A percentile compares a stretch with the other conserved stretches of the same genome.
Conservation (phyloP, 331 rosid genomes). For the Pyrus hybrid region DNA sequence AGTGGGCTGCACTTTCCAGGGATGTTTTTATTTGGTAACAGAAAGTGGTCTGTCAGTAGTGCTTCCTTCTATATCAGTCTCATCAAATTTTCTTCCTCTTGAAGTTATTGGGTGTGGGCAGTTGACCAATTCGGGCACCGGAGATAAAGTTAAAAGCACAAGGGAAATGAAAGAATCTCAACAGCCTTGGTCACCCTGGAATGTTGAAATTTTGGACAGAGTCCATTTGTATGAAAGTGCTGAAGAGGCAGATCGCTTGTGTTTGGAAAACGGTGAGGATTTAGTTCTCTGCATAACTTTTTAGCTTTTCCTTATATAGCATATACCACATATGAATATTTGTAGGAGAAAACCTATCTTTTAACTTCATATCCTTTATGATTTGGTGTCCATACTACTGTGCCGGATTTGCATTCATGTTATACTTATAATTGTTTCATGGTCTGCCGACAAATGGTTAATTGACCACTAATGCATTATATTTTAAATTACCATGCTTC, state of each 20-base stretch:
- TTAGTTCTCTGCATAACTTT: constrained; percentile 5
- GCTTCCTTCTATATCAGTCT: constrained; percentile 64
- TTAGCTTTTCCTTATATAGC: not conserved
- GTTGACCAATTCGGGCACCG: constrained; percentile 30
- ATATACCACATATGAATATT: not conserved
- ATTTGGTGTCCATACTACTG: not conserved
- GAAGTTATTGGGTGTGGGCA: constrained; percentile 50
- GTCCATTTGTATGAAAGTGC: constrained; percentile 74
- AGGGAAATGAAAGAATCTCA: constrained; percentile 38
- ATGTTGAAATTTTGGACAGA: constrained; percentile 78
- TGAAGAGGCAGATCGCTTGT: constrained; percentile 67
- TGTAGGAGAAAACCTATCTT: not conserved
- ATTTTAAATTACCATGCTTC: not conserved
- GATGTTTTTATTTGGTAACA: constrained; percentile 75
- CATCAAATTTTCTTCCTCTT: constrained; percentile 53
- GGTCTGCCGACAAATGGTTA: not conserved
- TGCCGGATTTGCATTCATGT: not conserved
- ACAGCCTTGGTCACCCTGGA: constrained; percentile 55
- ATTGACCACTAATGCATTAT: not conserved
- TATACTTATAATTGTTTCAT: not conserved
- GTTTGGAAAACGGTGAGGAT: constrained; percentile 81
- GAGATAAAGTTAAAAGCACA: constrained; percentile 31
- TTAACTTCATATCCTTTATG: not conserved
- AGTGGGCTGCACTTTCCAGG: constrained; percentile 77
- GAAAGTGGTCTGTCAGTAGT: constrained; percentile 70